Evolutionary conservation across 179 eudicot genomes (phyloP).

Genomic region (Patellifolia procumbens): DNA sequence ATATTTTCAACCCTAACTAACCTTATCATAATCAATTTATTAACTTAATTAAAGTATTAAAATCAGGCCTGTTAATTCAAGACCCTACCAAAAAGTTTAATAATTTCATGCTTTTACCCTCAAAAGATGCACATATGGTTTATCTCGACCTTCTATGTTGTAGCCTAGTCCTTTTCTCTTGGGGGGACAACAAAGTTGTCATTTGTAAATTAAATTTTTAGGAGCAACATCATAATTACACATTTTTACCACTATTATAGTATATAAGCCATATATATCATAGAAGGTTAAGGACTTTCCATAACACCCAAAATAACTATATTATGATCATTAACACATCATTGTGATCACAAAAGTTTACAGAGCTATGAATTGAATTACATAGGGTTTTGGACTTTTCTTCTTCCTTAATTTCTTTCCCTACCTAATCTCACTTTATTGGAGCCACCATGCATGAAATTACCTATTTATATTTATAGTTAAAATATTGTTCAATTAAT

Average conservation of each 20-base stretch:
- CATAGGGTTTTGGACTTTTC: background rate
- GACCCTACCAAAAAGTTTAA: constrained; percentile 20
- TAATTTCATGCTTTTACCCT: constrained; percentile 28
- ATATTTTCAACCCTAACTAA: constrained; percentile 24
- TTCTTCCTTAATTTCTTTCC: background rate
- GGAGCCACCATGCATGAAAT: no score
- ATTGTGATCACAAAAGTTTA: constrained; percentile 24
- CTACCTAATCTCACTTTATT: background rate
- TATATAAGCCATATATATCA: no score
- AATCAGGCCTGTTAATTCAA: background rate
- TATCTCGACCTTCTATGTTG: constrained; percentile 37
- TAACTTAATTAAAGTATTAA: background rate
- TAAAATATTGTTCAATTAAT: no score
- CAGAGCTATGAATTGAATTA: background rate
- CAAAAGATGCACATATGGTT: constrained; percentile 28
- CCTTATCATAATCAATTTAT: constrained; percentile 23
- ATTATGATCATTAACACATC: constrained; percentile 38
- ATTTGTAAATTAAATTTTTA: constrained; percentile 20
- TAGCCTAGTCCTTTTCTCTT: constrained; percentile 21
- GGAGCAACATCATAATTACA: constrained; percentile 26
- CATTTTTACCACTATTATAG: constrained; percentile 17
- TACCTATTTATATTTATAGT: no score
- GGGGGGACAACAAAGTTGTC: constrained; percentile 27
- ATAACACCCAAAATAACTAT: background rate
- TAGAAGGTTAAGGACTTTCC: constrained; percentile 20